Base-by-base conservation (phyloP, 345 rosid genomes). In the Dovyalis caffra region DNA sequence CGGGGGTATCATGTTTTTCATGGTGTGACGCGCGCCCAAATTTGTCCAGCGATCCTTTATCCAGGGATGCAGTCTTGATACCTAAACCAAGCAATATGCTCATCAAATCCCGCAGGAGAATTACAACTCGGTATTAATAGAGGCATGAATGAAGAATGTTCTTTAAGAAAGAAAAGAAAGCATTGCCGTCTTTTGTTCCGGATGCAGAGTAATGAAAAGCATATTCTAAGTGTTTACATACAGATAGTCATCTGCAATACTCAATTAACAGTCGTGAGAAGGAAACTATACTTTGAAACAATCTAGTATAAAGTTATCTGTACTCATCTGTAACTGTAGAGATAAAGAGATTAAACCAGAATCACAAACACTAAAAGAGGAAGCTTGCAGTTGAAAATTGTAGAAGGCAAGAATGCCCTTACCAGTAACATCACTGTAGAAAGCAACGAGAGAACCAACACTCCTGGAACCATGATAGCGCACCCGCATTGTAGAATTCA, bases 391-490 rank as follows among this genome's bases (percentile, higher is more conserved):
- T 6, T 58, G 21, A 53, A 58, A 33, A 74, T 37, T 33, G 23
- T 29, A 49, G 23, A 73, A 34, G 43, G 68, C 43, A 77, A 31
- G 69, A 28, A n/a, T n/a, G 23, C 47, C 34, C 85, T 77, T 86
- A 93, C 99, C 93, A 10, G 95, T 86, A 68, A 93, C 85, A 73
- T 82, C 92, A 40, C 76, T 64, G 73, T 95, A 95, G 83, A 91
- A 93, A 67, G 90, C 77, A 75, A 83, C 83, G 62, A 95, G 90
- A 78, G 96, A 91, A 80, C 85, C 85, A 51, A 93, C 89, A 67
- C 86, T 79, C 61, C 99, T 85, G 20, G 88, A 80, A 38, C 97
- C 99, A 77, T 80, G 84, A 77, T 93, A 93, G 3, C 82, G 87
- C 32, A 87, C 89, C 15, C 88, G 90, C 87, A 89, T 81, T 0